Evolutionary conservation across 306 rosid genomes (phyloP).

Genomic region (Vachellia pachyceras): DNA sequence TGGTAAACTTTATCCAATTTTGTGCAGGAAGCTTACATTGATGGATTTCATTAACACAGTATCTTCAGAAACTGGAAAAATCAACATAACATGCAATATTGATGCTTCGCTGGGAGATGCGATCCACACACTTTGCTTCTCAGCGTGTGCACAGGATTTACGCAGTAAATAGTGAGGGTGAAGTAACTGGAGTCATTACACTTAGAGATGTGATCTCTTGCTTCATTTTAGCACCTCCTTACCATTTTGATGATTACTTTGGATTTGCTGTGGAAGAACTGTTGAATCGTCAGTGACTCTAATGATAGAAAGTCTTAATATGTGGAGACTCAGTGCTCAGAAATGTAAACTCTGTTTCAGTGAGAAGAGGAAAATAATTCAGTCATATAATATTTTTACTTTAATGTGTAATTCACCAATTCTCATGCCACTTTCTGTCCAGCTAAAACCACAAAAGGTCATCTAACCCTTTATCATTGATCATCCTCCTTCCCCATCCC

Average conservation of each 20-base stretch:
- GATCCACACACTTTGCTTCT: conserved; percentile 75
- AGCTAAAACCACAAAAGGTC: conserved; percentile 66
- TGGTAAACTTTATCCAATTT: not conserved
- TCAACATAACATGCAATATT: conserved; percentile 66
- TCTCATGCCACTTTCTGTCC: conserved; percentile 46
- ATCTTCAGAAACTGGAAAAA: conserved; percentile 50
- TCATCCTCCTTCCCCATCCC: conserved; percentile 56
- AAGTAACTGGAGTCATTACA: conserved; percentile 74
- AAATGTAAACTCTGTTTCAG: conserved; percentile 29
- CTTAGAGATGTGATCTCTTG: conserved; percentile 95
- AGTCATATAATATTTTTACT: conserved; percentile 15
- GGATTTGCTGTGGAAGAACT: conserved; percentile 73
- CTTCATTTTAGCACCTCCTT: conserved; percentile 77
- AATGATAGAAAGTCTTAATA: conserved; percentile 6
- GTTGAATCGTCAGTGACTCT: conserved; percentile 50
- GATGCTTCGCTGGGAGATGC: conserved; percentile 66
- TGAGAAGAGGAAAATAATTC: conserved; percentile 34
- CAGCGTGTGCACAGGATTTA: conserved; percentile 82
- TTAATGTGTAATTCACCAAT: conserved; percentile 24
- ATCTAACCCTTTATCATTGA: conserved; percentile 51
- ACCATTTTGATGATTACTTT: conserved; percentile 67
- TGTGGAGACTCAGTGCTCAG: not conserved
- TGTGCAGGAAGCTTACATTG: conserved; percentile 74
- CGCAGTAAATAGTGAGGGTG: conserved; percentile 57
- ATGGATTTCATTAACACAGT: conserved; percentile 64